Evolutionary conservation across 192 early-diverging fungal species (phyloP).

Genomic region (Mortierella alpina): DNA sequence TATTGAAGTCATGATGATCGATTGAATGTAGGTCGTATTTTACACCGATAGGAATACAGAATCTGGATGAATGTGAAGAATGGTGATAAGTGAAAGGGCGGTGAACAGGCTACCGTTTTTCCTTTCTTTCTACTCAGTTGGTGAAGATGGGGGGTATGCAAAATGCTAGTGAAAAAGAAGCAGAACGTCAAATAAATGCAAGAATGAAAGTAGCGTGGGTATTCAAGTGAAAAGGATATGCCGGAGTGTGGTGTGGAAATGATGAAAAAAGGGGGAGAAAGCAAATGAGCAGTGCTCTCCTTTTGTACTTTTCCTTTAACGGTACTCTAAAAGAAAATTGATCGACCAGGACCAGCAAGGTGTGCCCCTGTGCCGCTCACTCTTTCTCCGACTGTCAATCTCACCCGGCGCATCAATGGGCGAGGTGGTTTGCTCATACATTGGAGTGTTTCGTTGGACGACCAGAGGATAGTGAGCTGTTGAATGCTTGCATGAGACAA

Average conservation of each 20-base stretch:
- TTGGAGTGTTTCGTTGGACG: too few species aligned
- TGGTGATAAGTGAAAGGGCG: neutral
- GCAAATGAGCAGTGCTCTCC: neutral
- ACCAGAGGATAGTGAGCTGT: too few species aligned
- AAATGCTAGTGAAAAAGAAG: neutral
- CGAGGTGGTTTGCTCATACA: too few species aligned
- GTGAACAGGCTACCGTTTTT: too few species aligned
- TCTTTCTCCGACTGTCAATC: too few species aligned
- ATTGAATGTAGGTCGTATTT: neutral
- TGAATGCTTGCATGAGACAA: too few species aligned
- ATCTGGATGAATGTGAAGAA: neutral
- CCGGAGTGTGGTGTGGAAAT: neutral
- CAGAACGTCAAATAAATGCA: neutral
- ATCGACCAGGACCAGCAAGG: neutral
- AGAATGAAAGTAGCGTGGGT: neutral
- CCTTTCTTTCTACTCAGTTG: too few species aligned
- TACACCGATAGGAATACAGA: neutral
- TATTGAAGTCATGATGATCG: conserved; percentile 4
- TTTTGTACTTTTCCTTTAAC: conserved; percentile 20
- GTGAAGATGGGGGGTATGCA: neutral
- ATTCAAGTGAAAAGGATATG: neutral
- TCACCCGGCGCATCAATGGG: too few species aligned
- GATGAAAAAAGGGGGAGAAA: conserved; percentile 1
- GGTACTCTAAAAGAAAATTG: neutral
- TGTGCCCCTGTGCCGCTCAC: too few species aligned